These are phyloP conservation scores for Quillaja saponaria DNA, from an alignment of 306 rosid species.

Conservation along the genomic window DNA sequence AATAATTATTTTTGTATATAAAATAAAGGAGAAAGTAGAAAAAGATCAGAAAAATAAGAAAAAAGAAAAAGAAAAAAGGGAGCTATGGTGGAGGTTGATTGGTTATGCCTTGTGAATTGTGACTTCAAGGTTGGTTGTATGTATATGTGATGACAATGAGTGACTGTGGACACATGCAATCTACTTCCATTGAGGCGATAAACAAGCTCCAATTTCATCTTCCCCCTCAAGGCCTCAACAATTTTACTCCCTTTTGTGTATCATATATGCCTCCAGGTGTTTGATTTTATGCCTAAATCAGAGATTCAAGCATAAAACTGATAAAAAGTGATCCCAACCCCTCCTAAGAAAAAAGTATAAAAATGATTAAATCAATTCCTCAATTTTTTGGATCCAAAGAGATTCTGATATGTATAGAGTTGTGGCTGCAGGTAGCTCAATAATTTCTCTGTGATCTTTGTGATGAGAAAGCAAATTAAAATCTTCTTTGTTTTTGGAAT, in stretches of 20 bases:
- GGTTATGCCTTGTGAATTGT: neutral
- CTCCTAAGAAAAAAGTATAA: neutral
- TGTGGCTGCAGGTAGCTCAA: neutral
- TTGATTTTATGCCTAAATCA: constrained; percentile 3
- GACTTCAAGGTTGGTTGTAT: neutral
- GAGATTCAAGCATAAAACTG: neutral
- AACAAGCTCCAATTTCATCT: neutral
- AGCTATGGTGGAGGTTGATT: neutral
- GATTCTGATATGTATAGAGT: neutral
- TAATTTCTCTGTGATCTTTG: neutral
- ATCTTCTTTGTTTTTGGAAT: no score
- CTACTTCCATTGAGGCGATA: neutral
- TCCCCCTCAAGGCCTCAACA: neutral
- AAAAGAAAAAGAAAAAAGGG: neutral
- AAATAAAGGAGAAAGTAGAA: no score
- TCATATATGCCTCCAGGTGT: neutral
- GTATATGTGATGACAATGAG: neutral
- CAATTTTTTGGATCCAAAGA: neutral
- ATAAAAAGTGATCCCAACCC: no score
- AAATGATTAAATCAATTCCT: neutral
- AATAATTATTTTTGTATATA: no score
- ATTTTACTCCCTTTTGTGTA: constrained; percentile 5
- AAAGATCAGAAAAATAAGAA: no score
- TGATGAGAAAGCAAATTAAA: neutral
- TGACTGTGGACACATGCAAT: neutral